A percentile compares a stretch with the other conserved stretches of the same genome.
These are phyloP conservation scores for Crithidia bombi DNA, from an alignment of 208 protist species.

Conservation along the genomic window DNA sequence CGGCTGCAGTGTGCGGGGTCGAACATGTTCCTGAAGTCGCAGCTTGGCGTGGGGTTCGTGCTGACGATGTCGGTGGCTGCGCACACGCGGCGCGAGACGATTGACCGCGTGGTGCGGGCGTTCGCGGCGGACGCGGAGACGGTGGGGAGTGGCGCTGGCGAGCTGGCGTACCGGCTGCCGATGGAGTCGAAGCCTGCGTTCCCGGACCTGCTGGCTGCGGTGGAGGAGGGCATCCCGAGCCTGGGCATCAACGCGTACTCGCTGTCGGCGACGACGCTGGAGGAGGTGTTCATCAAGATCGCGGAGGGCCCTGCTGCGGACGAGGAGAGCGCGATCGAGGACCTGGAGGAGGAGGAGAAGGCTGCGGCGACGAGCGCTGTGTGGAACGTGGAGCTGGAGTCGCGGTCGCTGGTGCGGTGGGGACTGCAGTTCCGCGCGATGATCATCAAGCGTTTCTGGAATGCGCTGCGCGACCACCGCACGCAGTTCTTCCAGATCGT, in stretches of 20 bases:
- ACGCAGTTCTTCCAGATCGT: constrained; percentile 79
- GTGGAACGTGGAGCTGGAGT: constrained; percentile 44
- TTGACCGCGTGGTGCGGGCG: constrained; percentile 16
- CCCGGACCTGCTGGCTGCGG: constrained; percentile 38
- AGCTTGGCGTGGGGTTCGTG: constrained; percentile 63
- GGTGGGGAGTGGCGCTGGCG: constrained; percentile 43
- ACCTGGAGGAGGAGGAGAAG: constrained; percentile 15
- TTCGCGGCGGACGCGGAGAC: constrained; percentile 37
- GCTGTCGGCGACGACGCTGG: constrained; percentile 71
- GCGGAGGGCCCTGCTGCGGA: constrained; percentile 24
- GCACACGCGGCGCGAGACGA: constrained; percentile 23
- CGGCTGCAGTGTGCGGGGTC: constrained; percentile 57
- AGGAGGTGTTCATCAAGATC: constrained; percentile 78
- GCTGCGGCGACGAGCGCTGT: constrained; percentile 19
- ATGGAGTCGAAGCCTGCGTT: constrained; percentile 48
- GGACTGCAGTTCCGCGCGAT: constrained; percentile 72
- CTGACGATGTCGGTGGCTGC: constrained; percentile 48
- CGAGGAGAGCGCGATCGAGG: neutral
- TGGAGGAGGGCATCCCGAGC: constrained; percentile 41
- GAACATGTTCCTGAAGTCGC: constrained; percentile 67
- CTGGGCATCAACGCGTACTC: constrained; percentile 56
- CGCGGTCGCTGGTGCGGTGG: constrained; percentile 9
- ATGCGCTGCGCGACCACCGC: constrained; percentile 62
- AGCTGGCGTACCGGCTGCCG: constrained; percentile 78
- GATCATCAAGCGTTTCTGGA: constrained; percentile 63